A percentile compares a stretch with the other conserved stretches of the same genome.
phyloP scores from a whole-genome alignment of 495 filamentous ascomycete genomes.

The Penicillium argentinense region DNA sequence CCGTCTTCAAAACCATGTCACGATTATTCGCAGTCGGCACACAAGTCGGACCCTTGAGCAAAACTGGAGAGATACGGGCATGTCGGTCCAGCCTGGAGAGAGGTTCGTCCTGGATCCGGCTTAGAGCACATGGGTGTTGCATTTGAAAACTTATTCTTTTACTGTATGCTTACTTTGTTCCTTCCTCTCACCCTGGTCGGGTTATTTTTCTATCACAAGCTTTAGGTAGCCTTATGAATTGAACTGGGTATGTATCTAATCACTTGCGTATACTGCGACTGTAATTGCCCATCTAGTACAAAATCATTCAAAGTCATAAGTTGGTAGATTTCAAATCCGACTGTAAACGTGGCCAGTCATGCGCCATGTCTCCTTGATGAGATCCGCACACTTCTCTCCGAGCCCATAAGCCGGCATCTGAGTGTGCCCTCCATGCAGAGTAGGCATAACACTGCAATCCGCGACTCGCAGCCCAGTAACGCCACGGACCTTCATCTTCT shows the following conservation, averaged over 20 bases:
- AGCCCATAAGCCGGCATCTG: conserved; percentile 61
- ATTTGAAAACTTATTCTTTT: not conserved
- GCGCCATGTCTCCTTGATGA: conserved; percentile 49
- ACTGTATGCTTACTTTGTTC: too few species aligned
- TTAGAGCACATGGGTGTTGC: not conserved
- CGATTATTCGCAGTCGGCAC: conserved; percentile 10
- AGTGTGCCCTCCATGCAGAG: conserved; percentile 54
- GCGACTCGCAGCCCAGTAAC: conserved; percentile 54
- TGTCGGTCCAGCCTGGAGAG: not conserved
- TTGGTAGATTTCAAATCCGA: conserved; percentile 24
- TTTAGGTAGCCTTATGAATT: too few species aligned
- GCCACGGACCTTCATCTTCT: conserved; percentile 51
- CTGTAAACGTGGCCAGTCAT: conserved; percentile 21
- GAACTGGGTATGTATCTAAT: too few species aligned
- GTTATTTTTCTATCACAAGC: not conserved
- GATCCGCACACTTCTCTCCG: conserved; percentile 57
- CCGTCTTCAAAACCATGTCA: conserved; percentile 17
- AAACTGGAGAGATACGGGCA: not conserved
- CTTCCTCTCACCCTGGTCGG: too few species aligned
- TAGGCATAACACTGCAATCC: conserved; percentile 58
- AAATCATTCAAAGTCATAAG: too few species aligned
- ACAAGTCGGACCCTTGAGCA: not conserved
- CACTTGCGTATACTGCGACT: too few species aligned
- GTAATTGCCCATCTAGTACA: too few species aligned
- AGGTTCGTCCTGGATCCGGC: not conserved